phyloP scores from a whole-genome alignment of 2,329 filamentous ascomycete genomes.

The Fusarium mundagurra region DNA sequence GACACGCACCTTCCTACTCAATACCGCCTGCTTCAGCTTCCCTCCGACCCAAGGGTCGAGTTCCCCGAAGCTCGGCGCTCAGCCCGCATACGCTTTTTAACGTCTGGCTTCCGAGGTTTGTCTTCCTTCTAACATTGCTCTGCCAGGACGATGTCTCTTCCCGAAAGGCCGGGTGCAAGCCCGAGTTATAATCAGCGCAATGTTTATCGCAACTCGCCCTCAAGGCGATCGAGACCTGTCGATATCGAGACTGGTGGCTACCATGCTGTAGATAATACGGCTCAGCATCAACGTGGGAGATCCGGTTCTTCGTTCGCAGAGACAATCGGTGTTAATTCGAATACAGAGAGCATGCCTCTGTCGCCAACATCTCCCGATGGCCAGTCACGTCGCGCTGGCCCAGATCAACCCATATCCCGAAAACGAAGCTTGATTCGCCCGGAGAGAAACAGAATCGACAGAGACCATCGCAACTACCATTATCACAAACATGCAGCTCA shows the following conservation, averaged over 20 bases:
- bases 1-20: slow-evolving; percentile 26
- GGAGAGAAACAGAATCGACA: slow-evolving; percentile 85
- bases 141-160: slow-evolving; percentile 67
- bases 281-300: slow-evolving; percentile 63
- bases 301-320: slow-evolving; percentile 69
- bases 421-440: slow-evolving; percentile 92
- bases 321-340: slow-evolving; percentile 65
- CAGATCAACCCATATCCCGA: slow-evolving; percentile 60
- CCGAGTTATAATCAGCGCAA: slow-evolving; percentile 69
- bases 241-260: slow-evolving; percentile 76
- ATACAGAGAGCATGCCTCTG: slow-evolving; percentile 65
- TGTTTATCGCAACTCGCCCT: slow-evolving; percentile 74
- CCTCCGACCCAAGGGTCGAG: slow-evolving; percentile 23
- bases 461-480: slow-evolving; percentile 92
- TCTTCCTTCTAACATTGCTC: slow-evolving; percentile 34
- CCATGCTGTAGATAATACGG: slow-evolving; percentile 52
- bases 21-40: slow-evolving; percentile 6
- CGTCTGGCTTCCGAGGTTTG: neutral
- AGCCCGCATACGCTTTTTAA: slow-evolving; percentile 1
- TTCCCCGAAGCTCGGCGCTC: slow-evolving; percentile 14
- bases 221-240: slow-evolving; percentile 70
- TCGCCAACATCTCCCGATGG: slow-evolving; percentile 54
- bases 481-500: slow-evolving; percentile 95
- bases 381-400: slow-evolving; percentile 44
- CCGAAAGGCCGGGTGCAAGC: slow-evolving; percentile 71